Evolutionary conservation across 805 yeast genomes (phyloP), one percentile per base, ranked within the genome.

Genomic region (Metschnikowia borealis): DNA sequence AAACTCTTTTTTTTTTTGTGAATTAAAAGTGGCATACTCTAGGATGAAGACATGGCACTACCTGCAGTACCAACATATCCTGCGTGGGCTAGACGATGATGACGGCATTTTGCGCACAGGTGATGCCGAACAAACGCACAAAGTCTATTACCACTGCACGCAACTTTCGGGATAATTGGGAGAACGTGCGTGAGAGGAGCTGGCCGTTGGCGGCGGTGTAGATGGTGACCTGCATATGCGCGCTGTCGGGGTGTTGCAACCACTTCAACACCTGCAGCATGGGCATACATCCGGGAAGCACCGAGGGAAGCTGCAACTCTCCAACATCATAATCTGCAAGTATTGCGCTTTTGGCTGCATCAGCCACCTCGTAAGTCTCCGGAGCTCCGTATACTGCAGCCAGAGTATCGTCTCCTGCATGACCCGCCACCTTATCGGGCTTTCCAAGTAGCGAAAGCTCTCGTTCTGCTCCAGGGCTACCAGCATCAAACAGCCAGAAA

Each of bases 201-300:
- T 59, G 46, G 55, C 66, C 52, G 47, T 64, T 18, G 61, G 50
- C 50, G 41, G 50, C 35, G n/a, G 33, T 43, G 50, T 47, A 54
- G n/a, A 55, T 44, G 39, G 42, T 37, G 8, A 56, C 59, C 26
- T 35, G 35, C 46, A 36, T 35, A 17, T n/a, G 26, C 26, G 38
- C 39, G 33, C 46, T 35, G 5, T 34, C 33, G 11, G n/a, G 23
- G 14, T n/a, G 40, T 31, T 29, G 46, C 33, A 75, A 54, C 63
- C 71, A 56, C 15, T 67, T 66, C n/a, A 62, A 46, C 14, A 80
- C 52, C 55, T 80, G 83, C 65, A 66, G 59, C 31, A 80, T 44
- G 1, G 85, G 82, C 10, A 77, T 56, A 3, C 78, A 52, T 0
- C 86, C 85, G 0, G 85, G 83, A 2, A 74, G 58, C 3, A 80